Base-by-base conservation (phyloP, 768 basidiomycete species). In the Suillus alpinus region DNA sequence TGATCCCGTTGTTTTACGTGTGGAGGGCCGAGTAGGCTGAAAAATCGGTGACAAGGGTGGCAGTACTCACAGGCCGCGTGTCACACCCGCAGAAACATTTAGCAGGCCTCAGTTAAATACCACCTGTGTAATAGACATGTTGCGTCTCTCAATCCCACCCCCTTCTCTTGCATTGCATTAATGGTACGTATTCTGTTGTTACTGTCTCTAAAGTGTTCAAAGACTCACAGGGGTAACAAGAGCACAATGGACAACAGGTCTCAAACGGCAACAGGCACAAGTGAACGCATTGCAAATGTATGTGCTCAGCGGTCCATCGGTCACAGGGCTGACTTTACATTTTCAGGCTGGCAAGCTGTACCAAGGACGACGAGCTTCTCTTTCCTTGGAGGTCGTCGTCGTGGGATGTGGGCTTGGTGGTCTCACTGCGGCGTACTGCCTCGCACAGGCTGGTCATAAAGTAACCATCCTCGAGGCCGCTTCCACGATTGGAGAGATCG, bases 341-440 rank as follows among this genome's bases (percentile, higher is more conserved):
- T 43, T 44, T 40, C 36, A 65, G 62, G 52, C 41, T 14, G 32
- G 57, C 2, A 29, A 60, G 29, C 64, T 74, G 39, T 69, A 71
- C 57, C 61, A 69, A 29, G 70, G 71, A 0, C 63, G 73, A 14
- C 56, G 51, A 8, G 73, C 73, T 1, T 2, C 60, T 0, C 60
- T 71, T 2, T 52, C 73, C 12, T 69, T 80, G 7, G 63, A 75
- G 52, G 64, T 83, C 57, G 69, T 79, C 52, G 71, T 84, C 58
- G 79, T 84, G 13, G 82, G 83, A 5, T 80, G 80, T 47, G 83
- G 83, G 13, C 73, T 84, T 1, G 83, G 79, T 2, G 83, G 83
- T 13, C 71, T 84, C 34, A 66, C 80, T 2, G 76, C 80, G 1
- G 83, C 81, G 7, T 78, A 75, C 67, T 71, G 72, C 41, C 74